Percentiles rank a stretch among this genome's conserved stretches.
phyloP scores from a whole-genome alignment of 2,329 filamentous ascomycete species.

The Niveomyces coronatus region DNA sequence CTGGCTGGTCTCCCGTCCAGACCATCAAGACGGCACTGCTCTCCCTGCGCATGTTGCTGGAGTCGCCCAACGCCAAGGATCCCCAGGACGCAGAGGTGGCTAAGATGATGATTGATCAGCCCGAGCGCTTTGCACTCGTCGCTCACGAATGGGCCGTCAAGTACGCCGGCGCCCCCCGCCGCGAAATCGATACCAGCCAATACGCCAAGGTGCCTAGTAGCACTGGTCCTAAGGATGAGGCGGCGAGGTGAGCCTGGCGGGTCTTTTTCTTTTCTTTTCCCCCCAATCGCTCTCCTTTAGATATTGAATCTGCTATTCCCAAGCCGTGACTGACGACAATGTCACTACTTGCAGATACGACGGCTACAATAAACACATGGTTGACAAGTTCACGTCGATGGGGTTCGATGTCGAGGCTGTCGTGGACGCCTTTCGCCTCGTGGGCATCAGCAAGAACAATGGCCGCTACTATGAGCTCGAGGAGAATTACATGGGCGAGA shows the following conservation, averaged over 20 bases:
- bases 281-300: not conserved
- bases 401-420: conserved; percentile 84
- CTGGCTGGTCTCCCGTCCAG: conserved; percentile 86
- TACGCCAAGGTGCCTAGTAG: conserved; percentile 43
- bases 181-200: conserved; percentile 25
- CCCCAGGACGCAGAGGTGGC: conserved; percentile 96
- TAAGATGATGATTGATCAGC: conserved; percentile 72
- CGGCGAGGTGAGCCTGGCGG: not conserved
- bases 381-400: conserved; percentile 81
- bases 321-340: no score
- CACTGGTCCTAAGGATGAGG: conserved; percentile 10
- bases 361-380: conserved; percentile 75
- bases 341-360: conserved; percentile 52
- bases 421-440: conserved; percentile 70
- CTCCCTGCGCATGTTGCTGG: conserved; percentile 85
- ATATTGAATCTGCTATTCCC: no score
- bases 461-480: conserved; percentile 81
- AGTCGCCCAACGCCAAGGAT: conserved; percentile 88
- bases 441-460: conserved; percentile 68
- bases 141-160: conserved; percentile 86
- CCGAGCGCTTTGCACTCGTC: conserved; percentile 66
- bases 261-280: not conserved
- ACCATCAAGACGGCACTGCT: conserved; percentile 94
- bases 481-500: conserved; percentile 80
- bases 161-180: conserved; percentile 63